These are phyloP conservation scores for Penicillium sp. DNA, from an alignment of 2,329 filamentous ascomycete species.

Conservation along the genomic window DNA sequence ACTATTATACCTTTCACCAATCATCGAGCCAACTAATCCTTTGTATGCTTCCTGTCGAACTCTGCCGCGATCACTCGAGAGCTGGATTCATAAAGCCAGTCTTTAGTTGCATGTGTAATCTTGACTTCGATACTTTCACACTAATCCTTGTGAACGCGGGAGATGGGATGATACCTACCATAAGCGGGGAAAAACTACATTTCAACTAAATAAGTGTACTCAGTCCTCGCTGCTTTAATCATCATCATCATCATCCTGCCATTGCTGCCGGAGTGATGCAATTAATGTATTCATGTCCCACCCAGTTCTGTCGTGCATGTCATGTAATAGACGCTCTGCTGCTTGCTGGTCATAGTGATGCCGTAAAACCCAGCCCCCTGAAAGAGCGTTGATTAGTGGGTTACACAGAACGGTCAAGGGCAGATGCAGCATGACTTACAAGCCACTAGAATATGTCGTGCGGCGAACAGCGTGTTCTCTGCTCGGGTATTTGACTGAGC, in stretches of 20 bases:
- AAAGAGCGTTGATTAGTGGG: neutral
- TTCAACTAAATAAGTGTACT: neutral
- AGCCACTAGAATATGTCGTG: slow-evolving; percentile 28
- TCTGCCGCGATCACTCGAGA: neutral
- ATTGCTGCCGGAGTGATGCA: slow-evolving; percentile 24
- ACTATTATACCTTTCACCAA: no score
- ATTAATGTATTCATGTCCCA: slow-evolving; percentile 30
- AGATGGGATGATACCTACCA: neutral
- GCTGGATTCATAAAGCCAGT: neutral
- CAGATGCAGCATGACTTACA: slow-evolving; percentile 18
- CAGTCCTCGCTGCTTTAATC: neutral
- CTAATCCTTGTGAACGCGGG: neutral
- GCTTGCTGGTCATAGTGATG: slow-evolving; percentile 27
- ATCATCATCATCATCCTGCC: slow-evolving; percentile 24
- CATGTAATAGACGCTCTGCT: slow-evolving; percentile 22
- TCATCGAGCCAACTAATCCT: no score
- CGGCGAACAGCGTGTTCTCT: slow-evolving; percentile 31
- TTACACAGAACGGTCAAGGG: no score
- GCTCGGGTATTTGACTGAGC: slow-evolving; percentile 29
- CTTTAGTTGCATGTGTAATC: neutral
- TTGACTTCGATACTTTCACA: neutral
- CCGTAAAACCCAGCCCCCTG: slow-evolving; percentile 32
- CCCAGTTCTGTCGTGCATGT: slow-evolving; percentile 28
- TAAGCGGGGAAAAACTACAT: neutral
- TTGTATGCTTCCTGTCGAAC: no score